phyloP scores from a whole-genome alignment of 1,284 basidiomycete genomes.

The Fistulinella cinereoalba region DNA sequence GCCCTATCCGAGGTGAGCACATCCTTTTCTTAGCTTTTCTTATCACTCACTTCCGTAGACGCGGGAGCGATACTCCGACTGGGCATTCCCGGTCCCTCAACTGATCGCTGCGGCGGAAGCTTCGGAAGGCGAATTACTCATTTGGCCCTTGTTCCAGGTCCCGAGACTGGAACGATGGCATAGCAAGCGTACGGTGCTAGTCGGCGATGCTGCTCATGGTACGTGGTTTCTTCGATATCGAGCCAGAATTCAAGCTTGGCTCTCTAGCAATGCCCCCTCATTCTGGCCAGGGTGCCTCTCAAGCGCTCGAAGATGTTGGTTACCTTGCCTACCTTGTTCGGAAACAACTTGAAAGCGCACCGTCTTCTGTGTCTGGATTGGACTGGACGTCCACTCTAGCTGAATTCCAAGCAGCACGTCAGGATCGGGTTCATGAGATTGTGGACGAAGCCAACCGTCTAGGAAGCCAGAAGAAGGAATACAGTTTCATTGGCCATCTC shows the following conservation, averaged over 20 bases:
- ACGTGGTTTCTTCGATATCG: constrained; percentile 1
- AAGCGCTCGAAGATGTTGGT: constrained; percentile 32
- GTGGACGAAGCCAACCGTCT: constrained; percentile 29
- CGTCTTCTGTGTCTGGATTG: not conserved
- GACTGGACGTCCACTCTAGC: constrained; percentile 20
- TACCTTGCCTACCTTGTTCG: constrained; percentile 33
- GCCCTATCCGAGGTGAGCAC: constrained; percentile 18
- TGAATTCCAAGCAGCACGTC: constrained; percentile 27
- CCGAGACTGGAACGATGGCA: constrained; percentile 27
- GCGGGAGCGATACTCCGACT: constrained; percentile 25
- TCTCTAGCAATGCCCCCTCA: constrained; percentile 34
- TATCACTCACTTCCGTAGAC: too few relatives aligned
- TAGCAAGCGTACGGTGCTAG: constrained; percentile 25
- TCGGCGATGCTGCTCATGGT: constrained; percentile 36
- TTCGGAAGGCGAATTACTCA: constrained; percentile 15
- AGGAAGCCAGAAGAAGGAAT: constrained; percentile 25
- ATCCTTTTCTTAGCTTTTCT: not conserved
- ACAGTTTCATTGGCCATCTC: constrained; percentile 18
- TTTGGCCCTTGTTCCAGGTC: constrained; percentile 27
- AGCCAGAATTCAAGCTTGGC: not conserved
- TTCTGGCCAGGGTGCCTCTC: constrained; percentile 35
- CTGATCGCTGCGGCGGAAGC: constrained; percentile 22
- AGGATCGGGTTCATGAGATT: constrained; percentile 29
- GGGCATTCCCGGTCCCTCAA: constrained; percentile 32
- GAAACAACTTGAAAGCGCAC: constrained; percentile 6